Evolutionary conservation across 2,329 filamentous ascomycete genomes (phyloP), one percentile per base, ranked within the genome.

Genomic region (Zymoseptoria brevis): DNA sequence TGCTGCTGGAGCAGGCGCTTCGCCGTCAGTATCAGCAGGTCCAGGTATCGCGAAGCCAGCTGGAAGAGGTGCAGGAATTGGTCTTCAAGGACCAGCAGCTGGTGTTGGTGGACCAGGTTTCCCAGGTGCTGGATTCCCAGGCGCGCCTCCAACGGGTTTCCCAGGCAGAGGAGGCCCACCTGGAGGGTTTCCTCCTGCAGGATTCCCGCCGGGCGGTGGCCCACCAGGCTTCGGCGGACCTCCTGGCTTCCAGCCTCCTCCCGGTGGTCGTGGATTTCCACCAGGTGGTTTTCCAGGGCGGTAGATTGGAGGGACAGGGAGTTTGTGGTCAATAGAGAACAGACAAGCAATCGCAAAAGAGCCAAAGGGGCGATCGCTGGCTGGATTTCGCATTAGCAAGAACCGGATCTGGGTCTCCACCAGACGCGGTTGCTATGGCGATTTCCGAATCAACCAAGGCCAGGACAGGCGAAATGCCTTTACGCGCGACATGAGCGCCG

Each of bases 31-130:
- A 67, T 82, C 87, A 62, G 84, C 90, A 67, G 94, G 94, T 54
- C 89, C 92, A 64, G 94, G 94, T 70, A 90, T 97, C 66, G 88
- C 90, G 65, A 87, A 91, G 73, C 91, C 94, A 68, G 92, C 92
- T 70, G 94, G 94, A 68, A 85, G 94, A 75, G 94, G 94, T 73
- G 77, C 80, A 72, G 70, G 70, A 7, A 83, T 93, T 69, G 91
- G 92, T 57, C 81, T 97, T 64, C 90, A 90, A 69, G 92, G 93
- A 30, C 93, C 93, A 71, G 90, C 90, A 75, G 87, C 88, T 71
- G 93, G 92, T 72, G 87, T 96, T 71, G 93, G 90, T 69, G 87
- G 86, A 60, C 88, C 85, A 58, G 87, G 88, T 54, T 87, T 88
- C 57, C 79, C 81, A 19, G 80, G 79, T 52, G 79, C 64, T 57